Base-by-base conservation (phyloP, 345 rosid species). In the Noccaea caerulescens region DNA sequence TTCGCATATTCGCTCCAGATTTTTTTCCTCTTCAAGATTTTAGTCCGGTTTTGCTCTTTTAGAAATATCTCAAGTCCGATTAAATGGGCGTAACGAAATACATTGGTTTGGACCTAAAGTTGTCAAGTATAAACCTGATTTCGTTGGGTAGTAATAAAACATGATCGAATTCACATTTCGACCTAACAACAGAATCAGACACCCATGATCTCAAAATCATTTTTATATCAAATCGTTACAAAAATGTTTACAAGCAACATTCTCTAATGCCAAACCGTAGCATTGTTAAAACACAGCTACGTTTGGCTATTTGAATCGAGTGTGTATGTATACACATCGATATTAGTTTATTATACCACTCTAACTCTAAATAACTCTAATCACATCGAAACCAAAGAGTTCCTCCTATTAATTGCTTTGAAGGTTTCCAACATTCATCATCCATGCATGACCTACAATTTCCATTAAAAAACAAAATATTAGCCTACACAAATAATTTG, bases 371-470 rank as follows among this genome's bases (percentile, higher is more conserved):
- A 9, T 4, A 32, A 6, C 54, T 32, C 49, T 41, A 60, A 42
- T 60, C 18, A 45, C 45, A 45, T 66, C 45, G 10, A 58, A 42
- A 47, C 33, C 34, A 39, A 1, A 57, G 64, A 66, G 38, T 37
- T 66, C 41, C 43, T 66, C 41, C 43, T 13, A 3, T 11, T 34
- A 59, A 11, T 52, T 53, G 34, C 64, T 16, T 61, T 61, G 42
- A 5, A 75, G n/a, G 52, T 68, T 45, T 27, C 73, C 79, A 25
- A 68, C 42, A 64, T 54, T 75, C 74, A 45, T 13, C 39, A 75
- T 45, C 79, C 79, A 75, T 62, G 79, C 23, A 69, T 75, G 79
- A 46, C 58, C 79, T 75, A 64, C 30, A 44, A 43, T 34, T 67
- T n/a, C 7, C 41, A 39, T 53, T 36, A 3, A 8, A 42, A 3